Conservation (phyloP, 108 stramenopile species). For the Craspedostauros australis region DNA sequence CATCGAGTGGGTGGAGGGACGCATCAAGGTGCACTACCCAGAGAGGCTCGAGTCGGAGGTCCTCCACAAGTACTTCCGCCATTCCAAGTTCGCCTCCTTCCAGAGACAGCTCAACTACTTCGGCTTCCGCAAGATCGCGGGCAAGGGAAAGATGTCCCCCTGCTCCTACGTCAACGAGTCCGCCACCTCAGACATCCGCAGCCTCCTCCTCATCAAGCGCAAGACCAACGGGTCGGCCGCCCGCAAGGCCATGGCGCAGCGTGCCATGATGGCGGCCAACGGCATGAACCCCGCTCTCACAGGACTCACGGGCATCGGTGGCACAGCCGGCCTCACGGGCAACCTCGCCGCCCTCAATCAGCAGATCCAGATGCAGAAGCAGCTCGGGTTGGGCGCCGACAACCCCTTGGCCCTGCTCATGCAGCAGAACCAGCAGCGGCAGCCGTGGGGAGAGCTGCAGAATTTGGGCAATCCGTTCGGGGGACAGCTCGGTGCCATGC, state of each 20-base stretch:
- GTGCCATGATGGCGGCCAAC: slow-evolving; percentile 13
- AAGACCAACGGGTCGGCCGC: slow-evolving; percentile 61
- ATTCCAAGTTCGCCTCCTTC: slow-evolving; percentile 86
- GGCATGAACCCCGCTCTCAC: slow-evolving; percentile 23
- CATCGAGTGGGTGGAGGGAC: slow-evolving; percentile 75
- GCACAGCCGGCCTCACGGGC: slow-evolving; percentile 9
- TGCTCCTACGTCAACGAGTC: slow-evolving; percentile 89
- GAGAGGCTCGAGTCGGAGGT: slow-evolving; percentile 69
- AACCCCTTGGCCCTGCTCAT: slow-evolving; percentile 25
- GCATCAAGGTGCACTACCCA: slow-evolving; percentile 77
- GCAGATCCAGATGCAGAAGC: slow-evolving; percentile 31
- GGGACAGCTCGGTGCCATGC: slow-evolving; percentile 10
- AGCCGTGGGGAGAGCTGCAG: slow-evolving; percentile 21
- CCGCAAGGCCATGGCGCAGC: slow-evolving; percentile 48
- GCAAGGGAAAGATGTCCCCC: slow-evolving; percentile 90
- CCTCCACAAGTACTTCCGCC: slow-evolving; percentile 85
- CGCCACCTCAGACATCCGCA: slow-evolving; percentile 77
- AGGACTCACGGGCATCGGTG: slow-evolving; percentile 26
- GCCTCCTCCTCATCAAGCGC: slow-evolving; percentile 76
- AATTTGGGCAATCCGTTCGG: background rate
- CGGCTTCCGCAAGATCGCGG: slow-evolving; percentile 88
- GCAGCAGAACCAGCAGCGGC: slow-evolving; percentile 26
- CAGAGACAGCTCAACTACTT: slow-evolving; percentile 90
- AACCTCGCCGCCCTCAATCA: slow-evolving; percentile 9
- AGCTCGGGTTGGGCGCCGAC: slow-evolving; percentile 7